Base-by-base conservation (phyloP, 2,329 filamentous ascomycete genomes). In the Cadophora sp. region DNA sequence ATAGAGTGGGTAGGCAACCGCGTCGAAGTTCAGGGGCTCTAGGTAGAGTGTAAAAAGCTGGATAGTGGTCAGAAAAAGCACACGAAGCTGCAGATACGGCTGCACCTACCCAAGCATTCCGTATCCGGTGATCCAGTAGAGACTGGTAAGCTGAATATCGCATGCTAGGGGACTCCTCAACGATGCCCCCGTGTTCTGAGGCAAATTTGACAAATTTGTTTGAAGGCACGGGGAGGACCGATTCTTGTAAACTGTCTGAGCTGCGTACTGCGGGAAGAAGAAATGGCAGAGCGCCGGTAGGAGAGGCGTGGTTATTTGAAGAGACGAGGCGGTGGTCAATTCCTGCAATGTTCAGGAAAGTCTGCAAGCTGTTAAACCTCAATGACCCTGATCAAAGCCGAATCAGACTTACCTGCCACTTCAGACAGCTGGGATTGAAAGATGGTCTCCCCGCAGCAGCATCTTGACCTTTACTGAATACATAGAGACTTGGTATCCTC, bases 231-330 rank as follows among this genome's bases (percentile, higher is more conserved):
- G 87, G 85, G 31, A 79, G 71, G 61, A 67, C 31, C 40, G 73
- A 68, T 68, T 81, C 79, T 37, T 82, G 74, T 16, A 74, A 72
- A 22, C 79, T 69, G 59, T 71, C 72, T 16, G 73, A 71, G 43
- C 71, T 58, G 27, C 73, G 67, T 29, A 73, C 68, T 29, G 80
- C 71, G 11, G 92, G 91, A 9, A 95, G 85, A 53, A 99, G 85
- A 80, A 97, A 98, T 0, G 96, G 96, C 16, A 98, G 85, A n/a
- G 90, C 85, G 67, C 95, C 94, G 26, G 90, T 91, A 0, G 95
- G 95, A 1, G 94, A 97, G 62, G 95, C 94, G 82, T 98, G 96
- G 79, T 98, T 98, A 74, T 89, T 97, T 4, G 94, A 97, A 4
- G 92, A 81, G 7, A 88, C 82, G 62, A 91, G 82, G 64, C 83